Conservation (phyloP, 2,329 filamentous ascomycete species). For the Alternaria burnsii region DNA sequence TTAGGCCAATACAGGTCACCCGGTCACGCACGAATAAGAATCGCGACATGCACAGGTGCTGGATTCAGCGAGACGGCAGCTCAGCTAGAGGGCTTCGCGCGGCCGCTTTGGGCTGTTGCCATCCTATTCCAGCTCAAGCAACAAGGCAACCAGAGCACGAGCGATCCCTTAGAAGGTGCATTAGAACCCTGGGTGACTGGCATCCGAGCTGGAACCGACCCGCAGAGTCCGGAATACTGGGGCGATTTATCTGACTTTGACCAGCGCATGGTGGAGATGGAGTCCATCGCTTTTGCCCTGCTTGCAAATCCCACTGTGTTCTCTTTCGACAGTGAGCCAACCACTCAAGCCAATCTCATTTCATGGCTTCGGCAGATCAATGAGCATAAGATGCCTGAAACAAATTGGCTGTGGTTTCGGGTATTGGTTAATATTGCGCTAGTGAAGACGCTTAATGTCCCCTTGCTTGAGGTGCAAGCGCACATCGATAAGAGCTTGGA, state of each 20-base stretch:
- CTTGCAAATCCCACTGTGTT: slow-evolving; percentile 55
- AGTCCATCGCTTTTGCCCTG: slow-evolving; percentile 61
- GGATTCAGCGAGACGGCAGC: slow-evolving; percentile 48
- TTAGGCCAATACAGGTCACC: slow-evolving; percentile 41
- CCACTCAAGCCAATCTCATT: slow-evolving; percentile 48
- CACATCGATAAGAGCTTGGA: slow-evolving; percentile 55
- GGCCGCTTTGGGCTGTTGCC: slow-evolving; percentile 44
- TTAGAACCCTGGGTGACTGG: slow-evolving; percentile 36
- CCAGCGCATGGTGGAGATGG: slow-evolving; percentile 65
- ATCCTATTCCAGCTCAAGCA: slow-evolving; percentile 32
- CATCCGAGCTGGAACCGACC: slow-evolving; percentile 39
- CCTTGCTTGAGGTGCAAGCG: slow-evolving; percentile 42
- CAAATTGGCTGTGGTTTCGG: slow-evolving; percentile 64
- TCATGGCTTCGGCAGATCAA: slow-evolving; percentile 57
- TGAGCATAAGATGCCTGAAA: slow-evolving; percentile 56
- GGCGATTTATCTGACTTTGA: slow-evolving; percentile 56
- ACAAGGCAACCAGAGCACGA: slow-evolving; percentile 23
- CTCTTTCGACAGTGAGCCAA: slow-evolving; percentile 31
- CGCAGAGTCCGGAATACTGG: slow-evolving; percentile 56
- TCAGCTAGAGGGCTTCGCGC: slow-evolving; percentile 47
- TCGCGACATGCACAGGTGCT: slow-evolving; percentile 44
- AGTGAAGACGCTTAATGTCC: slow-evolving; percentile 52
- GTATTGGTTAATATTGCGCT: slow-evolving; percentile 61
- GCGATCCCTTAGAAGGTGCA: slow-evolving; percentile 35
- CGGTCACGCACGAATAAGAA: slow-evolving; percentile 40